phyloP scores from a whole-genome alignment of 2,329 filamentous ascomycete genomes.

The Pseudocercospora vitis region DNA sequence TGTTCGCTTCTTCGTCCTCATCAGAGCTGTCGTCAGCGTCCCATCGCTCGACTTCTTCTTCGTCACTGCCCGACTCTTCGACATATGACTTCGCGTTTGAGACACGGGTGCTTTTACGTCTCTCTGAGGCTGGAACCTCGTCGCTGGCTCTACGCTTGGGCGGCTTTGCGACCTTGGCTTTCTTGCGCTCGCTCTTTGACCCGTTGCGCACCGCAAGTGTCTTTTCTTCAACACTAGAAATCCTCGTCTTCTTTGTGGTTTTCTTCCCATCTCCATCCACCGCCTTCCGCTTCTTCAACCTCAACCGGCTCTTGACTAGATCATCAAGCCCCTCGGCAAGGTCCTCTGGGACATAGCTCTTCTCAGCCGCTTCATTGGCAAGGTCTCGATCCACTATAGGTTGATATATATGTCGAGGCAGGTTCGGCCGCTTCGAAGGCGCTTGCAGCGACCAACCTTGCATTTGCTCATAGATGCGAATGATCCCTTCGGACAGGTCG shows the following conservation, averaged over 20 bases:
- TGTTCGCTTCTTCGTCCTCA: conserved; percentile 29
- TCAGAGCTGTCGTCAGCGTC: conserved; percentile 28
- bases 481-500: conserved; percentile 78
- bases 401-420: conserved; percentile 77
- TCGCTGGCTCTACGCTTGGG: conserved; percentile 41
- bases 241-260: conserved; percentile 33
- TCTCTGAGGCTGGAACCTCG: conserved; percentile 42
- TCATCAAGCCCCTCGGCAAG: conserved; percentile 71
- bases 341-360: conserved; percentile 76
- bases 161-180: conserved; percentile 37
- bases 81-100: conserved; percentile 46
- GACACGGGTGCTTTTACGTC: conserved; percentile 46
- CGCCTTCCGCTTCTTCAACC: conserved; percentile 53
- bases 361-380: conserved; percentile 83
- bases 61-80: conserved; percentile 44
- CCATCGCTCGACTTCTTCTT: conserved; percentile 37
- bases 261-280: conserved; percentile 26
- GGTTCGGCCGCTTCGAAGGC: conserved; percentile 74
- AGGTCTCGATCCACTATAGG: conserved; percentile 72
- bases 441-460: conserved; percentile 84
- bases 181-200: conserved; percentile 38
- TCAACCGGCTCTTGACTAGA: conserved; percentile 68
- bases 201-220: conserved; percentile 38
- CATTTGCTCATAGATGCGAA: conserved; percentile 81
- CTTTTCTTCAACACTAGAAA: conserved; percentile 31